Base-by-base conservation (phyloP, 306 rosid species). In the Rosa persica region DNA sequence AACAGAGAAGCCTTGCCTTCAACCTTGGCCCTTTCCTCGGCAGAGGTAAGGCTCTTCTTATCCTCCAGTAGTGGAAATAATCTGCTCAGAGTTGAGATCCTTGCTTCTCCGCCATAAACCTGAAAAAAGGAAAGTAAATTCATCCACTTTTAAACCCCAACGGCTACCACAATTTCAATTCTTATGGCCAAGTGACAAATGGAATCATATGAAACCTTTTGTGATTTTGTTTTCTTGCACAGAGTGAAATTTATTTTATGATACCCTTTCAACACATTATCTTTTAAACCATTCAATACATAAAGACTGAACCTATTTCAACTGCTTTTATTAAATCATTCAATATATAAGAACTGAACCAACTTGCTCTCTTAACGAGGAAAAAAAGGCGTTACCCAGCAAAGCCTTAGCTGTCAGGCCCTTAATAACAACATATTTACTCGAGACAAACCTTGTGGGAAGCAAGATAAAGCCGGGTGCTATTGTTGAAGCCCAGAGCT, bases 41-140 rank as follows among this genome's bases (percentile, higher is more conserved):
- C 43, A 15, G 91, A 87, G 80, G 97, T 74, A 77, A 95, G 90
- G 81, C 98, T 84, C 87, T 88, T 95, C 86, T 95, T 95, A 73
- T 90, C 90, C 80, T 95, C 97, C 97, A 91, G 85, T 22, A 91
- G 86, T 20, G 99, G 98, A 79, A 95, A 93, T 43, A 95, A 64
- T 80, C 83, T 66, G 54, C 89, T 85, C 87, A 95, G 80, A 72
- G 93, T 78, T 62, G 99, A 87, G 74, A 95, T 88, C 87, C 98
- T 91, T 82, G 96, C 98, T 84, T 87, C 96, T 79, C 98, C 96
- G 3, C 99, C 97, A 81, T 89, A 95, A 48, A 95, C 85, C 85
- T 85, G 36, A 70, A 51, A 67, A 27, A 49, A 57, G 40, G 47
- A 55, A 74, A 74, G 1, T 55, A 68, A 12, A 10, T 34, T 27